These are phyloP conservation scores for Suillus ampliporus DNA, from an alignment of 768 basidiomycete genomes.

Conservation along the genomic window DNA sequence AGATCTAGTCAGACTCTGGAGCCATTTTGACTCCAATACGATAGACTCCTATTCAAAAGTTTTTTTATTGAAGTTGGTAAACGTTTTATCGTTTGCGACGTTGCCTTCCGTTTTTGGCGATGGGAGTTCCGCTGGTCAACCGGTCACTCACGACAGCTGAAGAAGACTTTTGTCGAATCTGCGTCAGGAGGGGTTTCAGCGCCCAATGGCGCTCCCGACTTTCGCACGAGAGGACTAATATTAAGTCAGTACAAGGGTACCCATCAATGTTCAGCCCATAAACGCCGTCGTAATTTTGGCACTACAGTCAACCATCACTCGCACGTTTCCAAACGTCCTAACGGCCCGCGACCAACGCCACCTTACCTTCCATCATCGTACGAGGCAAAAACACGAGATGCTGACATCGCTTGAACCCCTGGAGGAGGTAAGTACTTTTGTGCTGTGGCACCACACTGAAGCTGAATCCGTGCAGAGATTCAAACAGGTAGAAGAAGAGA, in stretches of 20 bases:
- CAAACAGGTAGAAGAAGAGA: slow-evolving; percentile 61
- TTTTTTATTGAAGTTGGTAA: too few species aligned
- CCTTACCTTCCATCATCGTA: not conserved
- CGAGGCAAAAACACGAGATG: slow-evolving; percentile 21
- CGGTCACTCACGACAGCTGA: not conserved
- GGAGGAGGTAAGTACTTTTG: slow-evolving; percentile 31
- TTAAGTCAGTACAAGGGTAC: not conserved
- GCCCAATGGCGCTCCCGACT: not conserved
- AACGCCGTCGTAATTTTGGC: not conserved
- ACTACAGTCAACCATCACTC: slow-evolving; percentile 8
- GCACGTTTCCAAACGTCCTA: slow-evolving; percentile 2
- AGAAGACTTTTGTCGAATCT: not conserved
- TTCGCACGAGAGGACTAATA: not conserved
- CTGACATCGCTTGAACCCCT: slow-evolving; percentile 29
- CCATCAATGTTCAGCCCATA: not conserved
- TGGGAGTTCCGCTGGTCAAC: too few species aligned
- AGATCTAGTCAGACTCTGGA: too few species aligned
- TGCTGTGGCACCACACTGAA: not conserved
- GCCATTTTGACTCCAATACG: too few species aligned
- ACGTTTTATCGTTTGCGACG: too few species aligned
- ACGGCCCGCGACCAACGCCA: not conserved
- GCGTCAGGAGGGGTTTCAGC: not conserved
- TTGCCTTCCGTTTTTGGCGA: not conserved
- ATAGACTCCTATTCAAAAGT: not conserved
- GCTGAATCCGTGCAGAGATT: slow-evolving; percentile 51